phyloP scores from a whole-genome alignment of 202 grass and related monocot genomes.

The Schoenoplectus triqueter region DNA sequence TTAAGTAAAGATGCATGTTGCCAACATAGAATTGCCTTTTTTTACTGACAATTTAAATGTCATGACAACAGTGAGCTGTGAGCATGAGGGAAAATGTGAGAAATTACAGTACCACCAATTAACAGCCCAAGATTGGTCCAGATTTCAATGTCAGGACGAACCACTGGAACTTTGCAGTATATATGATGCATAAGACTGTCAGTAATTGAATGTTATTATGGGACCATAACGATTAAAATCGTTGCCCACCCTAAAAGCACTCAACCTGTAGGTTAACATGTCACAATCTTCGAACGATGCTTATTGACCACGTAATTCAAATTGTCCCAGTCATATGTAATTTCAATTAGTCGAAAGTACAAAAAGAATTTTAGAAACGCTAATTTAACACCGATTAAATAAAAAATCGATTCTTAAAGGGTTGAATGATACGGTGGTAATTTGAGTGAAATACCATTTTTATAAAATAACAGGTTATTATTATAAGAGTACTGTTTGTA shows the following conservation, averaged over 20 bases:
- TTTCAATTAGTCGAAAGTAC: slow-evolving; percentile 9
- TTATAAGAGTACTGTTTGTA: too few species aligned
- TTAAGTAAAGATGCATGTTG: background rate
- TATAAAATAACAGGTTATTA: too few species aligned
- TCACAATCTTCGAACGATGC: slow-evolving; percentile 22
- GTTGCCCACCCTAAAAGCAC: background rate
- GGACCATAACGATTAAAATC: slow-evolving; percentile 5
- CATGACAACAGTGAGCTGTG: background rate
- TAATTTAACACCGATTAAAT: too few species aligned
- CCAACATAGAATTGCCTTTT: background rate
- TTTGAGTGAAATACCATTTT: too few species aligned
- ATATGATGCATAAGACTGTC: background rate
- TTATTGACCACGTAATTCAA: background rate
- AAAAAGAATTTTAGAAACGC: too few species aligned
- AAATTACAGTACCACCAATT: background rate
- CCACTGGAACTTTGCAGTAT: background rate
- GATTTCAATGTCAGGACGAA: background rate
- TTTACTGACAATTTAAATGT: background rate
- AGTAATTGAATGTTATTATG: slow-evolving; percentile 20
- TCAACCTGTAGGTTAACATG: slow-evolving; percentile 19
- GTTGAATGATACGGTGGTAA: too few species aligned
- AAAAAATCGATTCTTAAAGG: too few species aligned
- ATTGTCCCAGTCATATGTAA: background rate
- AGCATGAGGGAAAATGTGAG: slow-evolving; percentile 15
- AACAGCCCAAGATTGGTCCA: background rate